Evolutionary conservation across 179 eudicot genomes (phyloP).

Genomic region (Beta macrorhiza): DNA sequence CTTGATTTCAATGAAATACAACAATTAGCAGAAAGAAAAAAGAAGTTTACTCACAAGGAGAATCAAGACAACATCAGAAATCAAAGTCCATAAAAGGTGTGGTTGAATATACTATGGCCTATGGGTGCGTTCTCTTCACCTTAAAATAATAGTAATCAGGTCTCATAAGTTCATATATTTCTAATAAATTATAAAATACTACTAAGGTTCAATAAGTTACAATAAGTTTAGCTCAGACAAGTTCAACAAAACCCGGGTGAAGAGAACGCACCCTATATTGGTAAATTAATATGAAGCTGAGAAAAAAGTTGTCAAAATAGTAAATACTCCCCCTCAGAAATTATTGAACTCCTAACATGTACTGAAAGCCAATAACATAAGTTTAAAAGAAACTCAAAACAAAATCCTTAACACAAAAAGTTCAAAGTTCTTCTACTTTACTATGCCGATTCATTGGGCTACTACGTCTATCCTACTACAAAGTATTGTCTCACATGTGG

Average conservation of each 20-base stretch:
- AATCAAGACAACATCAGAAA: neutral
- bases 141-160: no score
- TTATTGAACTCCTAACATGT: neutral
- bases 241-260: no score
- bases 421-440: neutral
- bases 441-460: neutral
- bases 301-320: no score
- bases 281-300: neutral
- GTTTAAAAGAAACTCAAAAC: neutral
- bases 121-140: no score
- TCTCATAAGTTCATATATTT: no score
- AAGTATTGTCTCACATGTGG: neutral
- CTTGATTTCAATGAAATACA: neutral
- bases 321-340: neutral
- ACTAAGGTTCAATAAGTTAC: no score
- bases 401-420: neutral
- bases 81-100: neutral
- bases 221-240: no score
- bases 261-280: no score
- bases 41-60: neutral
- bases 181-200: no score
- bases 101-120: neutral
- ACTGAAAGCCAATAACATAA: neutral
- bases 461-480: neutral
- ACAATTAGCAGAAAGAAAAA: neutral